phyloP scores from a whole-genome alignment of 2,329 filamentous ascomycete species.

The Ophiostoma tasmaniense region DNA sequence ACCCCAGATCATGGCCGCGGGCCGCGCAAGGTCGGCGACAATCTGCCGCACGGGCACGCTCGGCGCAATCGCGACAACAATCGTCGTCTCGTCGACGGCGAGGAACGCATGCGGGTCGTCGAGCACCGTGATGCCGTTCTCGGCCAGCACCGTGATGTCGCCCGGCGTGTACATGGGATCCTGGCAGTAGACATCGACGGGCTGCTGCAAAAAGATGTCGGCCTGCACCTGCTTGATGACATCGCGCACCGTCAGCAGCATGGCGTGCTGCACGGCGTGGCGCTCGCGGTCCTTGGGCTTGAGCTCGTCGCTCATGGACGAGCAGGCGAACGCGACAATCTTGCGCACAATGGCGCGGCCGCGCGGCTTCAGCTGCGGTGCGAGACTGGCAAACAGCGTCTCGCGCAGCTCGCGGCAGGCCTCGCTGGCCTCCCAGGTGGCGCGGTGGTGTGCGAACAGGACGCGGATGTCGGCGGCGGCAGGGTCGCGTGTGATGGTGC shows the following conservation, averaged over 20 bases:
- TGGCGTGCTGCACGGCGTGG: slow-evolving; percentile 19
- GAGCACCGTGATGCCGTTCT: slow-evolving; percentile 24
- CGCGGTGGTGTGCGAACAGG: slow-evolving; percentile 7
- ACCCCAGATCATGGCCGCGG: slow-evolving; percentile 27
- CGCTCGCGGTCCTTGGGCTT: slow-evolving; percentile 8
- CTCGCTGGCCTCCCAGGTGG: slow-evolving; percentile 17
- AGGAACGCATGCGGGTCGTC: slow-evolving; percentile 28
- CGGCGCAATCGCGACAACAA: slow-evolving; percentile 26
- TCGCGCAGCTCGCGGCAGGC: slow-evolving; percentile 17
- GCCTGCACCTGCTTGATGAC: slow-evolving; percentile 16
- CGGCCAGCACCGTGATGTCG: slow-evolving; percentile 23
- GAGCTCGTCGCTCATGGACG: slow-evolving; percentile 15
- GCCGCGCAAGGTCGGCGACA: slow-evolving; percentile 28
- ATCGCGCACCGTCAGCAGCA: slow-evolving; percentile 21
- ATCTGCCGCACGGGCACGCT: slow-evolving; percentile 28
- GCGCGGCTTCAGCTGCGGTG: slow-evolving; percentile 10
- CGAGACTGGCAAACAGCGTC: slow-evolving; percentile 13
- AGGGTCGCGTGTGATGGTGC: slow-evolving; percentile 4
- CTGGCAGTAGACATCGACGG: slow-evolving; percentile 18
- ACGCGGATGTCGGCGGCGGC: slow-evolving; percentile 9
- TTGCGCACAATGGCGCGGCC: slow-evolving; percentile 12
- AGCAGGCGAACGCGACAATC: slow-evolving; percentile 20
- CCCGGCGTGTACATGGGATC: slow-evolving; percentile 24
- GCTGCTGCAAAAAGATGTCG: slow-evolving; percentile 2
- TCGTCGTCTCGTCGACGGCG: slow-evolving; percentile 25